phyloP scores from a whole-genome alignment of 352 stramenopile species.

The Pilasporangium apinafurcum region DNA sequence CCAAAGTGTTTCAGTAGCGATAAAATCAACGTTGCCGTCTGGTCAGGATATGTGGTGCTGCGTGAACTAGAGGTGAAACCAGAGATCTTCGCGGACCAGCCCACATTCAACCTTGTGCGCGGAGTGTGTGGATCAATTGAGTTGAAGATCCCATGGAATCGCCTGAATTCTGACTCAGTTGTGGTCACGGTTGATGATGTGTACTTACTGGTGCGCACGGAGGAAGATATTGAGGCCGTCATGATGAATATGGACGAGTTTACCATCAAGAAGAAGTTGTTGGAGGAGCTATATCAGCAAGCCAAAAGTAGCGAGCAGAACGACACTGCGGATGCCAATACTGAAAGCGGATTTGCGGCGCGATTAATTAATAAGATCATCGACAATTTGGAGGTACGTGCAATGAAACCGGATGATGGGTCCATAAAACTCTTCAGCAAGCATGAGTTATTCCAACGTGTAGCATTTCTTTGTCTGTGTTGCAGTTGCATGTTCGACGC shows the following conservation, averaged over 20 bases:
- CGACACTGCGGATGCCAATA: slow-evolving; percentile 18
- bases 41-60: slow-evolving; percentile 83
- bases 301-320: slow-evolving; percentile 63
- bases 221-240: slow-evolving; percentile 75
- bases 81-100: slow-evolving; percentile 56
- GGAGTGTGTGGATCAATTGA: slow-evolving; percentile 81
- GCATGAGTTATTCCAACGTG: not conserved
- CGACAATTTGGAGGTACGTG: slow-evolving; percentile 78
- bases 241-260: slow-evolving; percentile 76
- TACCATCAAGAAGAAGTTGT: slow-evolving; percentile 77
- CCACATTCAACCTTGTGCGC: slow-evolving; percentile 62
- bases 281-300: slow-evolving; percentile 73
- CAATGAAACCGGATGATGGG: not conserved
- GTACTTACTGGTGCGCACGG: slow-evolving; percentile 71
- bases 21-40: slow-evolving; percentile 86
- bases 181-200: slow-evolving; percentile 84
- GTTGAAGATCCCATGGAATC: slow-evolving; percentile 89
- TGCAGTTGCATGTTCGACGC: slow-evolving; percentile 72
- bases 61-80: slow-evolving; percentile 75
- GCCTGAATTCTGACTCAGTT: slow-evolving; percentile 82
- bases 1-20: slow-evolving; percentile 83
- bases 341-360: slow-evolving; percentile 65
- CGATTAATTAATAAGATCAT: slow-evolving; percentile 86
- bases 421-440: too few species aligned
- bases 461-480: not conserved